Evolutionary conservation across 1,139 yeast species (phyloP).

Genomic region (Hemisphaericaspora xylanilytica): DNA sequence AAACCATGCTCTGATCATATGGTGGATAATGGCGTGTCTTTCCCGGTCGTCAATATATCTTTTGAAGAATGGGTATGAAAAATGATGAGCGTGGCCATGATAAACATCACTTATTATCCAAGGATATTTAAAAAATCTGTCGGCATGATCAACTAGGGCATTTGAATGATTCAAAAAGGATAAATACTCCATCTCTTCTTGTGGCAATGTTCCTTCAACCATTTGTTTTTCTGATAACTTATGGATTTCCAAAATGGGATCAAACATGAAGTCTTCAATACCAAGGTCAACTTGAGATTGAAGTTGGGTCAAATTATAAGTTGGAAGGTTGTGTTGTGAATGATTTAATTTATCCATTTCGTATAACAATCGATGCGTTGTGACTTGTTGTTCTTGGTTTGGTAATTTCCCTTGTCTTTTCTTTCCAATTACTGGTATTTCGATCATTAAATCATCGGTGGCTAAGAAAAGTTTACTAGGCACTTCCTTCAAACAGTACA

Average conservation of each 20-base stretch:
- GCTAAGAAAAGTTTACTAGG: slow-evolving; percentile 29
- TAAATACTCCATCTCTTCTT: slow-evolving; percentile 24
- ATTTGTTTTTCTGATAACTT: slow-evolving; percentile 21
- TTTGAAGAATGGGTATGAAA: slow-evolving; percentile 47
- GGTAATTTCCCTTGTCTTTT: slow-evolving; percentile 24
- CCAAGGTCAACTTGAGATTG: slow-evolving; percentile 17
- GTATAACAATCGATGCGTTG: slow-evolving; percentile 12
- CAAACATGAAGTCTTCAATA: slow-evolving; percentile 32
- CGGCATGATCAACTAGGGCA: slow-evolving; percentile 29
- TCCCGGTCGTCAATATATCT: slow-evolving; percentile 40
- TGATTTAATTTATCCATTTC: slow-evolving; percentile 13
- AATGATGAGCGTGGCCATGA: slow-evolving; percentile 45
- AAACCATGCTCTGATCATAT: slow-evolving; percentile 55
- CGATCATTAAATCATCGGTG: slow-evolving; percentile 26
- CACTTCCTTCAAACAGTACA: slow-evolving; percentile 33
- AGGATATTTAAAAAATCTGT: slow-evolving; percentile 45
- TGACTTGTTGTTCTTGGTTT: slow-evolving; percentile 2
- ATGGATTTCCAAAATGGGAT: slow-evolving; percentile 30
- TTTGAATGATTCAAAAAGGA: slow-evolving; percentile 31
- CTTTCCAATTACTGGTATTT: slow-evolving; percentile 31
- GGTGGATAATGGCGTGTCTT: slow-evolving; percentile 46
- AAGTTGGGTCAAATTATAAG: slow-evolving; percentile 14
- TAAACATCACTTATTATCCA: slow-evolving; percentile 41
- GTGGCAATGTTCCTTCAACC: slow-evolving; percentile 16
- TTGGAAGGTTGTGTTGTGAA: slow-evolving; percentile 8